Base-by-base conservation (phyloP, 805 yeast species). In the Grigorovia transvaalensis region DNA sequence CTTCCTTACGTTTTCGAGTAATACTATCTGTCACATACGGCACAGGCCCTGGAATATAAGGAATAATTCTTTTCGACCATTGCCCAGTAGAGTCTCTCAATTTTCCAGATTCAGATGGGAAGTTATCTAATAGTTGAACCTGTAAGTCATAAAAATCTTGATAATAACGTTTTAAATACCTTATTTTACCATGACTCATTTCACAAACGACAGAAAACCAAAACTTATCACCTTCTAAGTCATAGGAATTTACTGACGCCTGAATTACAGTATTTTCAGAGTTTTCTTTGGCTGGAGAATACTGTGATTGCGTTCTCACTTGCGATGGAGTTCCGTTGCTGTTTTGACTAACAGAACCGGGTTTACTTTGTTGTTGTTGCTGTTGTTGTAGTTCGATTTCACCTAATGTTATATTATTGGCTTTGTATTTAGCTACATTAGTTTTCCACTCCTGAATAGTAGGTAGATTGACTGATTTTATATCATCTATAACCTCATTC, bases 141-240 rank as follows among this genome's bases (percentile, higher is more conserved):
- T 93, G 99, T 64, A 90, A 79, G 65, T 93, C 96, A 67, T 90
- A 93, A 65, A 93, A 93, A 70, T 93, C 99, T 66, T 91, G 96
- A 69, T 93, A 93, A 69, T 78, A 90, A 54, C 99, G 77, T 67
- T 93, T 88, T 56, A 93, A 72, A 54, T 81, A 79, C 53, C 96
- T 75, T 19, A 69, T 66, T 50, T 75, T 74, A n/a, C 91, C 93
- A 63, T 82, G 80, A 17, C 83, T 75, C 57, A 88, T 68, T 52
- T 77, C 74, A 27, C 85, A 88, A 38, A 77, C 72, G 4, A 91
- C 78, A 52, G 87, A 76, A 69, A 85, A 91, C 88, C 96, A 91
- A 68, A 87, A 91, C 55, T 95, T 78, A 17, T 91, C 96, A 54
- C 85, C 86, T 53, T 88, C 90, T 55, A 84, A 77, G 41, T 84